These are phyloP conservation scores for Crithidia fasciculata DNA, from an alignment of 208 protist species.

Conservation along the genomic window DNA sequence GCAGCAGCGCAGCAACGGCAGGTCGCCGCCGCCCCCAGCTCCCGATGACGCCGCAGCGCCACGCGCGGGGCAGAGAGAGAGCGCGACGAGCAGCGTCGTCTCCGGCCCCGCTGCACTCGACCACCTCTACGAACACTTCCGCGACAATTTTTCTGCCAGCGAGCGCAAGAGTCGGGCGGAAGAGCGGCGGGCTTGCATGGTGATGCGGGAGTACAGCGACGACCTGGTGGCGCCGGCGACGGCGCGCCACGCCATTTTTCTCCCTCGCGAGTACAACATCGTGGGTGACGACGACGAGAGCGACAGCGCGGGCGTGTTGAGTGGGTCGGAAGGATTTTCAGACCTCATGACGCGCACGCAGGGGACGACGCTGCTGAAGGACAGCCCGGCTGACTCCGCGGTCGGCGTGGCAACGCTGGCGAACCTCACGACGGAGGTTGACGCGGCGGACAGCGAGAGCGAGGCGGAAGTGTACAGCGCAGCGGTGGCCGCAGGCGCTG, in stretches of 20 bases:
- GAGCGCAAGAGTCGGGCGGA: conserved; percentile 11
- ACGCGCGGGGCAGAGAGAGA: background rate
- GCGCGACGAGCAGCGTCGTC: background rate
- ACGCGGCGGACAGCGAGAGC: background rate
- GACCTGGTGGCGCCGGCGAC: background rate
- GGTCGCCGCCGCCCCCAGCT: background rate
- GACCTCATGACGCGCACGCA: conserved; percentile 10
- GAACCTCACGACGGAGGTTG: background rate
- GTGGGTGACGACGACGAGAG: conserved; percentile 11
- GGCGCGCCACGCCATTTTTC: conserved; percentile 6
- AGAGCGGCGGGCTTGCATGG: conserved; percentile 14
- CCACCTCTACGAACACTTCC: conserved; percentile 24
- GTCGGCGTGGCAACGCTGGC: background rate
- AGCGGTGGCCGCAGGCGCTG: no score
- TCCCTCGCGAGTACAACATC: conserved; percentile 16
- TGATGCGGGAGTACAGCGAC: conserved; percentile 25
- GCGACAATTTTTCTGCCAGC: conserved; percentile 11
- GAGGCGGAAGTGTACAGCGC: background rate
- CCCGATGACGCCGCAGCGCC: background rate
- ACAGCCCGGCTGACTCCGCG: background rate
- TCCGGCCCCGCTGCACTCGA: conserved; percentile 9
- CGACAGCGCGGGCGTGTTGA: background rate
- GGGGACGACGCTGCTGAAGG: conserved; percentile 6
- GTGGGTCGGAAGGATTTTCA: background rate
- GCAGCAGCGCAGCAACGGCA: background rate